phyloP scores from a whole-genome alignment of 768 basidiomycete genomes.

The Mycena polygramma region DNA sequence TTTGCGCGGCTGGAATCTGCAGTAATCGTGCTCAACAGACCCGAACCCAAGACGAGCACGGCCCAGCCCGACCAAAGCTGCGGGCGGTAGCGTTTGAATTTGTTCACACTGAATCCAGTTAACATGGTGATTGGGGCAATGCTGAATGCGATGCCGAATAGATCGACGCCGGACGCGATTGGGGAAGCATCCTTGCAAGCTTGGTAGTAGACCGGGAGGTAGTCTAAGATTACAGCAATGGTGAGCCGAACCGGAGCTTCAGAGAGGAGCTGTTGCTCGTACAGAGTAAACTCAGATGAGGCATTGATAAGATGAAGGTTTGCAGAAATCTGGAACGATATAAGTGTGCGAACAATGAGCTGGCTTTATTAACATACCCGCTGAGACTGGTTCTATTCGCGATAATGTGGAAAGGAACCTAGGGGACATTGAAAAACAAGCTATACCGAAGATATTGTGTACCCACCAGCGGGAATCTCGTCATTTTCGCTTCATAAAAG shows the following conservation, averaged over 20 bases:
- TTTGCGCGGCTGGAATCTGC: slow-evolving; percentile 20
- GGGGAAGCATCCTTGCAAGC: slow-evolving; percentile 52
- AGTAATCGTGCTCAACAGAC: slow-evolving; percentile 46
- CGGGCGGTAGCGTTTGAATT: slow-evolving; percentile 49
- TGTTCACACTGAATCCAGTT: slow-evolving; percentile 50
- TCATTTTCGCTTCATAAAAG: too few relatives aligned
- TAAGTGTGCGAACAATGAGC: too few relatives aligned
- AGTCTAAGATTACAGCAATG: slow-evolving; percentile 45
- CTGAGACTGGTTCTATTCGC: too few relatives aligned
- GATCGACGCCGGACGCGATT: slow-evolving; percentile 48
- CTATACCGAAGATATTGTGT: slow-evolving; percentile 10
- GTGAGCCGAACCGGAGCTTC: too few relatives aligned
- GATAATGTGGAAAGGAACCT: too few relatives aligned
- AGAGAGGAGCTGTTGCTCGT: too few relatives aligned
- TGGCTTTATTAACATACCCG: too few relatives aligned
- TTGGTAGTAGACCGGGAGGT: slow-evolving; percentile 42
- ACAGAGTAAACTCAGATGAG: too few relatives aligned
- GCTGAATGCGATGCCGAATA: slow-evolving; percentile 44
- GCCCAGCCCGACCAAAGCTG: slow-evolving; percentile 45
- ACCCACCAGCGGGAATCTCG: too few relatives aligned
- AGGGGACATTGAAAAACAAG: too few relatives aligned
- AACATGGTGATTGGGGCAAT: slow-evolving; percentile 54
- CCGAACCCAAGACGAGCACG: slow-evolving; percentile 48
- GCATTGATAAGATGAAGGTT: too few relatives aligned
- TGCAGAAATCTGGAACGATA: too few relatives aligned